Evolutionary conservation across 371 early-diverging fungal genomes (phyloP).

Genomic region (Mortierella sp.): DNA sequence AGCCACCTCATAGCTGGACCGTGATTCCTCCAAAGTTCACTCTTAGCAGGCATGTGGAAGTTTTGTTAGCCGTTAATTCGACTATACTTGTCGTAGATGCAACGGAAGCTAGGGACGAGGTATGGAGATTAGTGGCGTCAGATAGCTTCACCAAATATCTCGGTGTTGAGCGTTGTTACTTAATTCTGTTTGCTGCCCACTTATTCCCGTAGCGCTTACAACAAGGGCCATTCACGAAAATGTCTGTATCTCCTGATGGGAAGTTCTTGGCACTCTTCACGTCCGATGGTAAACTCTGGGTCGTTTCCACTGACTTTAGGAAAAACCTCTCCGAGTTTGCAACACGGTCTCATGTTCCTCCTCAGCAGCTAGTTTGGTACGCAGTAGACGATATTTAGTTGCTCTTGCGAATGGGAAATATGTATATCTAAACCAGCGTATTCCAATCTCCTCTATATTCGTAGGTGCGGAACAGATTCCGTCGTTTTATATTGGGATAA

Average conservation of each 20-base stretch:
- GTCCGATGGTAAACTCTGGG: constrained; percentile 86
- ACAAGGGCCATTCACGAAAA: constrained; percentile 91
- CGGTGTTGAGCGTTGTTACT: neutral
- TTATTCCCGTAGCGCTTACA: constrained; percentile 69
- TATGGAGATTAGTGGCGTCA: constrained; percentile 22
- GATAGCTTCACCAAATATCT: neutral
- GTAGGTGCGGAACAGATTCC: constrained; percentile 96
- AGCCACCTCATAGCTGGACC: constrained; percentile 87
- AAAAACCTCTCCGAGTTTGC: constrained; percentile 89
- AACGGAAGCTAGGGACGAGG: constrained; percentile 87
- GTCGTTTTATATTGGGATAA: constrained; percentile 89
- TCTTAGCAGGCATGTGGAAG: constrained; percentile 91
- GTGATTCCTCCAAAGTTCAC: constrained; percentile 91
- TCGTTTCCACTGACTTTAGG: constrained; percentile 96
- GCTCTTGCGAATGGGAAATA: neutral
- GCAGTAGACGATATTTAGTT: constrained; percentile 6
- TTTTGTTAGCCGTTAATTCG: constrained; percentile 80
- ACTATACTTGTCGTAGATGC: constrained; percentile 89
- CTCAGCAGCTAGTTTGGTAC: constrained; percentile 89
- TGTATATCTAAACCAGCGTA: neutral
- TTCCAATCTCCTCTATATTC: neutral
- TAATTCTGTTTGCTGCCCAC: neutral
- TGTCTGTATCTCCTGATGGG: constrained; percentile 94
- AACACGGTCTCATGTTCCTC: constrained; percentile 75
- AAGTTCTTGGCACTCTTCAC: constrained; percentile 91